Percentiles rank a stretch among this genome's conserved stretches.
Conservation (phyloP, 2,329 filamentous ascomycete species). For the Penicillium brasilianum region DNA sequence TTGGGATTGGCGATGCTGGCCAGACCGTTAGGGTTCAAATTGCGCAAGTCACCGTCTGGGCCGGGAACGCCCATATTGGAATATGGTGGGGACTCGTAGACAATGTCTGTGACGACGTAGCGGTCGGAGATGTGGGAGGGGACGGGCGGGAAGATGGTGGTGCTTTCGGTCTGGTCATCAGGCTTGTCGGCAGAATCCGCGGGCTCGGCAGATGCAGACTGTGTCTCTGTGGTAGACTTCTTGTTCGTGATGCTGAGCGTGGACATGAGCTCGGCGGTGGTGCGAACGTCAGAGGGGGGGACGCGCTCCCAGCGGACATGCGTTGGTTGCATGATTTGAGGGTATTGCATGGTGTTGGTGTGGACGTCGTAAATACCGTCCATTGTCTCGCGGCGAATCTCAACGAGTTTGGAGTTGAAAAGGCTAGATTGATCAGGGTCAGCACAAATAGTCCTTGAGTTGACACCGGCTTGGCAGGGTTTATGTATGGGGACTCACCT, state of each 20-base stretch:
- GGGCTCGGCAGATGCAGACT: slow-evolving; percentile 1
- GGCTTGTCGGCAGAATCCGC: slow-evolving; percentile 6
- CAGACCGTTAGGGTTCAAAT: slow-evolving; percentile 51
- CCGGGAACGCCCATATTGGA: slow-evolving; percentile 65
- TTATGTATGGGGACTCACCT: slow-evolving; percentile 62
- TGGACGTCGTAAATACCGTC: slow-evolving; percentile 89
- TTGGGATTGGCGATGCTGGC: slow-evolving; percentile 42
- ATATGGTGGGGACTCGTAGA: slow-evolving; percentile 63
- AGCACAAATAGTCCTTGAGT: slow-evolving; percentile 7
- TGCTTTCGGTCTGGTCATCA: slow-evolving; percentile 5
- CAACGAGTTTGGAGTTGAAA: slow-evolving; percentile 78
- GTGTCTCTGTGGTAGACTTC: slow-evolving; percentile 8
- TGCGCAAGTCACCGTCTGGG: slow-evolving; percentile 44
- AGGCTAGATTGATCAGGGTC: slow-evolving; percentile 59
- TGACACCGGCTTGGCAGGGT: background rate
- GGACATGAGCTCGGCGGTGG: slow-evolving; percentile 39
- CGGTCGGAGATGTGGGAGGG: slow-evolving; percentile 64
- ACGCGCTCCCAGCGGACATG: slow-evolving; percentile 82
- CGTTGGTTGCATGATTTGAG: slow-evolving; percentile 85
- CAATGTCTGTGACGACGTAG: slow-evolving; percentile 66
- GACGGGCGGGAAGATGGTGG: slow-evolving; percentile 57
- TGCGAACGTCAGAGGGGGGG: slow-evolving; percentile 47
- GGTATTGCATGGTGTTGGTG: slow-evolving; percentile 89
- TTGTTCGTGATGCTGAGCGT: slow-evolving; percentile 41
- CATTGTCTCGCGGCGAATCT: slow-evolving; percentile 70